phyloP scores from a whole-genome alignment of 1,139 yeast genomes.

The Candida glucosophila region DNA sequence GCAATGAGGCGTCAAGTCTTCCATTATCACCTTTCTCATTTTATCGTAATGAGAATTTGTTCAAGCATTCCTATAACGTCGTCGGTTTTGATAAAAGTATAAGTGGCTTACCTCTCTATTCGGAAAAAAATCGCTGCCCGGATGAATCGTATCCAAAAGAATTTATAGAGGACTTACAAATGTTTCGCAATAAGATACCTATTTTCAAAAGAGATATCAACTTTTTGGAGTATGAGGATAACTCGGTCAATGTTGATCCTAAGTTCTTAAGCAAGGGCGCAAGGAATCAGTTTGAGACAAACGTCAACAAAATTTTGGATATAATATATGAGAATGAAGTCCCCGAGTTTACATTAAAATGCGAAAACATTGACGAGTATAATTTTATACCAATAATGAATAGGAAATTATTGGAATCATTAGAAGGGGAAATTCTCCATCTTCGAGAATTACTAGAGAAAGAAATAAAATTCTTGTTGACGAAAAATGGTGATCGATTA shows the following conservation, averaged over 20 bases:
- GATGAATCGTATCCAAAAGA: slow-evolving; percentile 27
- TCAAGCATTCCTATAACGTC: slow-evolving; percentile 32
- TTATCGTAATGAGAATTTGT: slow-evolving; percentile 21
- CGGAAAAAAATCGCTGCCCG: slow-evolving; percentile 13
- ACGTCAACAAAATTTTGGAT: slow-evolving; percentile 7
- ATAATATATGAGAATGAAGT: slow-evolving; percentile 17
- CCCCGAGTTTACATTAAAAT: slow-evolving; percentile 21
- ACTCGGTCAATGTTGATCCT: slow-evolving; percentile 15
- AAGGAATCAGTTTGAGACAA: slow-evolving; percentile 1
- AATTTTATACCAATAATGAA: slow-evolving; percentile 11
- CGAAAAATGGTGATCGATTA: slow-evolving; percentile 12
- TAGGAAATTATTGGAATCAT: slow-evolving; percentile 7
- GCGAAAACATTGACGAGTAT: slow-evolving; percentile 22
- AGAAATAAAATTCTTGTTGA: slow-evolving; percentile 21
- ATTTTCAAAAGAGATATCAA: slow-evolving; percentile 33
- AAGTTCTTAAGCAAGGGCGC: slow-evolving; percentile 6
- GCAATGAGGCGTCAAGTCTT: slow-evolving; percentile 25
- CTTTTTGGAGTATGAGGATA: slow-evolving; percentile 23
- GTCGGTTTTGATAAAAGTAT: slow-evolving; percentile 36
- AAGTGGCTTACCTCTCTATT: slow-evolving; percentile 32
- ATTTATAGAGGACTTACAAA: slow-evolving; percentile 32
- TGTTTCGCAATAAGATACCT: slow-evolving; percentile 22
- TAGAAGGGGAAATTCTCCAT: slow-evolving; percentile 25
- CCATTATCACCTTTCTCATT: slow-evolving; percentile 20
- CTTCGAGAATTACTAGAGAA: slow-evolving; percentile 23